These are phyloP conservation scores for Heliocybe sulcata DNA, from an alignment of 1,284 basidiomycete genomes.

Conservation along the genomic window DNA sequence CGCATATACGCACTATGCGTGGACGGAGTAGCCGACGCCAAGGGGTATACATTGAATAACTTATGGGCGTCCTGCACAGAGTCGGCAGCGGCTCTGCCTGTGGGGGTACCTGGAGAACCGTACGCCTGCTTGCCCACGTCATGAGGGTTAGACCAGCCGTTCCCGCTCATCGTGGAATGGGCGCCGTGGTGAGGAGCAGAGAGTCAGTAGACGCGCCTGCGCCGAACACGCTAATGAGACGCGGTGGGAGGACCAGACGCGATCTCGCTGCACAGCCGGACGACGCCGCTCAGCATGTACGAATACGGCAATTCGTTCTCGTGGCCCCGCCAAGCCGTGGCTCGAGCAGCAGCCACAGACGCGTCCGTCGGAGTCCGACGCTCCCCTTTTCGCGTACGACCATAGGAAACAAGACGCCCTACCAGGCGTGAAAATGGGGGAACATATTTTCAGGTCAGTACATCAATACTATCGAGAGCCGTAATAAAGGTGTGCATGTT, in stretches of 20 bases:
- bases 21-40: slow-evolving; percentile 62
- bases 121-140: slow-evolving; percentile 1
- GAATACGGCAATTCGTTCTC: background rate
- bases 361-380: too few species aligned
- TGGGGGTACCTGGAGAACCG: slow-evolving; percentile 1
- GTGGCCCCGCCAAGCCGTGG: too few species aligned
- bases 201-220: background rate
- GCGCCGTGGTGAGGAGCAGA: background rate
- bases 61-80: slow-evolving; percentile 56
- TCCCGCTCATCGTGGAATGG: slow-evolving; percentile 4
- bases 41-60: slow-evolving; percentile 56
- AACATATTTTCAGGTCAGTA: too few species aligned
- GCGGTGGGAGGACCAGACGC: background rate
- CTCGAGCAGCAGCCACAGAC: too few species aligned
- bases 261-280: background rate
- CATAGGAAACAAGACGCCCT: too few species aligned
- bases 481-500: too few species aligned
- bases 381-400: too few species aligned
- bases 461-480: too few species aligned
- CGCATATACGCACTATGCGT: slow-evolving; percentile 45
- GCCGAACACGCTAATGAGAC: background rate
- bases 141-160: slow-evolving; percentile 5
- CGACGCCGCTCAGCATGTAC: background rate
- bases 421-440: too few species aligned
- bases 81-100: slow-evolving; percentile 16